Evolutionary conservation across 1,139 yeast species (phyloP).

Genomic region (Candida sp.): DNA sequence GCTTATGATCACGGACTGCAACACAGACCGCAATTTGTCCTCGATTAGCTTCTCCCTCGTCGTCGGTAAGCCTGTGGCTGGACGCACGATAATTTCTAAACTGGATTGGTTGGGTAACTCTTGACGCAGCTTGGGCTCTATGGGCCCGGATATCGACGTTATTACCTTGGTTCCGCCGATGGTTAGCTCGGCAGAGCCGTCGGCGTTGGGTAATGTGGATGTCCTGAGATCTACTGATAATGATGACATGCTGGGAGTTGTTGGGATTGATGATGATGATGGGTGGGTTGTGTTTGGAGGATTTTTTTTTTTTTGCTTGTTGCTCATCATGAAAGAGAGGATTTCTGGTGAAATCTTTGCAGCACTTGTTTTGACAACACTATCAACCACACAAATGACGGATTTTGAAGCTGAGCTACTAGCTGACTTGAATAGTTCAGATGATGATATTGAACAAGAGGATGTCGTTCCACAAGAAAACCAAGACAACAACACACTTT

Average conservation of each 20-base stretch:
- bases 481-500: background rate
- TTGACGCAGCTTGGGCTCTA: constrained; percentile 83
- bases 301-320: constrained; percentile 2
- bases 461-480: constrained; percentile 6
- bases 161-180: constrained; percentile 48
- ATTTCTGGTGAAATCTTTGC: background rate
- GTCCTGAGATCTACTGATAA: constrained; percentile 24
- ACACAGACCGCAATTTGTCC: constrained; percentile 65
- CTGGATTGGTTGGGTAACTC: constrained; percentile 84
- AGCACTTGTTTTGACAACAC: background rate
- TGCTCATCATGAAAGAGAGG: background rate
- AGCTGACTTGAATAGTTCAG: constrained; percentile 36
- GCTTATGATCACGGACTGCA: constrained; percentile 67
- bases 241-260: background rate
- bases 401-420: constrained; percentile 39
- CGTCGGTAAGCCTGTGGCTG: constrained; percentile 73
- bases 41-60: constrained; percentile 83
- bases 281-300: constrained; percentile 1
- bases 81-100: constrained; percentile 81
- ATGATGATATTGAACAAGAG: constrained; percentile 16
- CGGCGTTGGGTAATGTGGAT: constrained; percentile 58
- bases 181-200: constrained; percentile 74
- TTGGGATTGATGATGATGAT: background rate
- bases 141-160: constrained; percentile 88
- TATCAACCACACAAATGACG: constrained; percentile 12